Conservation (phyloP, 2,329 filamentous ascomycete genomes). For the Colletotrichum sp. region DNA sequence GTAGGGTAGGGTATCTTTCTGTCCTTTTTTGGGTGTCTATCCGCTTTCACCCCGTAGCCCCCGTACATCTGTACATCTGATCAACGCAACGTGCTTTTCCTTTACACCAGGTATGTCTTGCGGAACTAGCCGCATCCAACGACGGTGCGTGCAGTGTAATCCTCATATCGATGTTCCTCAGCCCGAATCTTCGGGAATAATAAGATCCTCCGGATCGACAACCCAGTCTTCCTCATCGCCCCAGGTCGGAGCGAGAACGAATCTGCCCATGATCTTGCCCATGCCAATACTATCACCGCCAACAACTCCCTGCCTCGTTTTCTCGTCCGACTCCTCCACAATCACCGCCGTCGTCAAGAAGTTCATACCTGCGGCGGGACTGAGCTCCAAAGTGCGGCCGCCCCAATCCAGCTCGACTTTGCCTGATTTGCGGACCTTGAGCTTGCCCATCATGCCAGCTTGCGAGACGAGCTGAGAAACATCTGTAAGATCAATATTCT, state of each 20-base stretch:
- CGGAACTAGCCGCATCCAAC: not conserved
- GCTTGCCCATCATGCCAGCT: constrained; percentile 65
- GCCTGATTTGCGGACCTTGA: constrained; percentile 66
- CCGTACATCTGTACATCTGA: not conserved
- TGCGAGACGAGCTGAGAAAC: constrained; percentile 47
- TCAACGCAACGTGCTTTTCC: not conserved
- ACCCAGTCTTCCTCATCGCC: constrained; percentile 64
- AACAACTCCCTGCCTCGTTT: constrained; percentile 44
- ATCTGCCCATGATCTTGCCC: constrained; percentile 68
- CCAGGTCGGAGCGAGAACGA: constrained; percentile 64
- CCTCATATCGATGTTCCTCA: not conserved
- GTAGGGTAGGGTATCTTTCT: constrained; percentile 22
- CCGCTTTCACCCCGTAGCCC: not conserved
- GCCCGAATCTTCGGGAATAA: not conserved
- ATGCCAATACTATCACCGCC: constrained; percentile 63
- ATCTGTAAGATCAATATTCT: constrained; percentile 31
- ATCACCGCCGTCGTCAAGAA: constrained; percentile 66
- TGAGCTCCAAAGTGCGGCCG: constrained; percentile 58
- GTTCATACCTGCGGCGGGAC: constrained; percentile 55
- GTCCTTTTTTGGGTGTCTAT: not conserved
- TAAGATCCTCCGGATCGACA: constrained; percentile 39
- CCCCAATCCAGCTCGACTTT: constrained; percentile 69
- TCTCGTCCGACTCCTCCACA: constrained; percentile 62
- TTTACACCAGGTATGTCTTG: not conserved
- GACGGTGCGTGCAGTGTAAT: not conserved